Conservation (phyloP, 345 rosid species). For the Kandelia obovata region DNA sequence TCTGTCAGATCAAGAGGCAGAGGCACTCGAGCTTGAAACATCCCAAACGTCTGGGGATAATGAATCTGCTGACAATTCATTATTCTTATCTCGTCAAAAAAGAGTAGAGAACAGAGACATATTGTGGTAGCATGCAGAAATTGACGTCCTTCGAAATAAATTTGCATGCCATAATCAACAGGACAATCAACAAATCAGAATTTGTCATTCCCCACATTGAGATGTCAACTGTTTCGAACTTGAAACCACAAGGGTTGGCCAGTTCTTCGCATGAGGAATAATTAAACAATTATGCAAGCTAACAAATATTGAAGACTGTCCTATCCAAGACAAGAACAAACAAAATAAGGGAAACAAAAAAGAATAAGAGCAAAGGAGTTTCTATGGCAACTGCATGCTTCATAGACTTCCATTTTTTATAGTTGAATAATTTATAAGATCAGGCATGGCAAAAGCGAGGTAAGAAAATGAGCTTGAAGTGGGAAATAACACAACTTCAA, state of each 20-base stretch:
- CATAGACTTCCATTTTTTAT: too few relatives aligned
- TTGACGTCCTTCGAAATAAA: constrained; percentile 7
- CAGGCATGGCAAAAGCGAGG: too few relatives aligned
- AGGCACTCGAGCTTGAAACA: constrained; percentile 53
- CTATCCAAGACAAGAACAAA: too few relatives aligned
- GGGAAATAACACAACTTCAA: too few relatives aligned
- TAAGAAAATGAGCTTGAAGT: too few relatives aligned
- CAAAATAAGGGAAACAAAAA: too few relatives aligned
- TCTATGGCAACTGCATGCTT: too few relatives aligned
- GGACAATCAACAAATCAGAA: constrained; percentile 14
- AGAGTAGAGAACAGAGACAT: constrained; percentile 21
- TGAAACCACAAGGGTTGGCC: background rate
- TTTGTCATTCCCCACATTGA: background rate
- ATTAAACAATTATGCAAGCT: constrained; percentile 14
- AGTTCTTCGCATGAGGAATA: background rate
- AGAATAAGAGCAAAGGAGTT: background rate
- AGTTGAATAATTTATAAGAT: too few relatives aligned
- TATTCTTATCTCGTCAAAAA: constrained; percentile 21
- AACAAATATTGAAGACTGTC: constrained; percentile 6
- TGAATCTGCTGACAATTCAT: constrained; percentile 42
- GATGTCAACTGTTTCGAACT: constrained; percentile 1
- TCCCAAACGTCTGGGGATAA: constrained; percentile 48
- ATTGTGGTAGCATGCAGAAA: constrained; percentile 2
- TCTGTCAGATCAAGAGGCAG: constrained; percentile 50
- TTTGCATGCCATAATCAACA: constrained; percentile 4